phyloP scores from a whole-genome alignment of 2,329 filamentous ascomycete species.

The Penicillium sp. region DNA sequence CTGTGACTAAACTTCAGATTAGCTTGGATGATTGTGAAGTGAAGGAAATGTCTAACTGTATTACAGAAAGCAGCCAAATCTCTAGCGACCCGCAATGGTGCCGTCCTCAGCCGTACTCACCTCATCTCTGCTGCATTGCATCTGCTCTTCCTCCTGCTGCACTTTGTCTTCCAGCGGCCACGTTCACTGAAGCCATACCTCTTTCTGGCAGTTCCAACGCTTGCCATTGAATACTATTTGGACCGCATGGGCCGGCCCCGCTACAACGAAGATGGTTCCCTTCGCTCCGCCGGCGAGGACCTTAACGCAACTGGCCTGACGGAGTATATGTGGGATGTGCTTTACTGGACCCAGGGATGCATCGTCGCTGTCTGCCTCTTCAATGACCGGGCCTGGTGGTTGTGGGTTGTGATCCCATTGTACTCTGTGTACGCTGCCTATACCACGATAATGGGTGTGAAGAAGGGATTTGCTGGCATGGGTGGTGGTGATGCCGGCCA shows the following conservation, averaged over 20 bases:
- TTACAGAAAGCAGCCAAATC: constrained; percentile 45
- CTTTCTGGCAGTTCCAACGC: constrained; percentile 62
- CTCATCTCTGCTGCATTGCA: constrained; percentile 65
- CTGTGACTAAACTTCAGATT: background rate
- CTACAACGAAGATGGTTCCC: constrained; percentile 56
- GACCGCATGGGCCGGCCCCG: constrained; percentile 74
- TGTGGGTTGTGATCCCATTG: constrained; percentile 46
- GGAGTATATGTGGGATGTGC: constrained; percentile 94
- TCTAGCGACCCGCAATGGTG: constrained; percentile 68
- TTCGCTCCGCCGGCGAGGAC: constrained; percentile 75
- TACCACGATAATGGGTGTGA: constrained; percentile 42
- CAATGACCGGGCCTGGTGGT: constrained; percentile 70
- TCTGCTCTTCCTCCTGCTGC: constrained; percentile 61
- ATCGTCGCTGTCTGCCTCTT: constrained; percentile 63
- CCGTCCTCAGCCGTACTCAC: constrained; percentile 72
- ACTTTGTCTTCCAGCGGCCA: constrained; percentile 55
- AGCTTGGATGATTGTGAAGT: background rate
- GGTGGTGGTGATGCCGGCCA: constrained; percentile 25
- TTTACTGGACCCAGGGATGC: constrained; percentile 87
- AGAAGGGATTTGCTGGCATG: constrained; percentile 38
- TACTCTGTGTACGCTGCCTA: constrained; percentile 43
- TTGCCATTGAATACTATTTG: constrained; percentile 74
- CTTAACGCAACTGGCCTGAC: constrained; percentile 78
- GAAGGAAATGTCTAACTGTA: constrained; percentile 1
- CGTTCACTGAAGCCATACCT: constrained; percentile 59